phyloP scores from a whole-genome alignment of 257 asterid genomes.

The Handroanthus guayacan region DNA sequence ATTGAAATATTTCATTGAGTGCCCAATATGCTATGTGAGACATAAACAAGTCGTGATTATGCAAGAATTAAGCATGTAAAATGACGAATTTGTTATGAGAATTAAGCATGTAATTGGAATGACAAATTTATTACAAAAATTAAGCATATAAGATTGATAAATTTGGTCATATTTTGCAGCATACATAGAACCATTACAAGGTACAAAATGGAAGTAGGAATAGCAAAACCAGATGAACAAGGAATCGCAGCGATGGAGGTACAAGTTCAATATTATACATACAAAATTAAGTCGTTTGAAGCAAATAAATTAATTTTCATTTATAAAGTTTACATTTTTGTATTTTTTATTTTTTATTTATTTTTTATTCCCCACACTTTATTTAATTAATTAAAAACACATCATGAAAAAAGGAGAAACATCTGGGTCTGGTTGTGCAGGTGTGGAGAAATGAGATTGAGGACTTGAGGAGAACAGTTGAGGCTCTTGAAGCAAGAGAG shows the following conservation, averaged over 20 bases:
- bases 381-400: not conserved
- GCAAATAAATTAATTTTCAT: not conserved
- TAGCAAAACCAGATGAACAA: conserved; percentile 46
- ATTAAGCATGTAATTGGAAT: not conserved
- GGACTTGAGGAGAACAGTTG: conserved; percentile 51
- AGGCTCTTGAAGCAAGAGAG: conserved; percentile 59
- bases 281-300: too few relatives aligned
- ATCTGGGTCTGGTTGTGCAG: conserved; percentile 34
- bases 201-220: conserved; percentile 60
- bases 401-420: not conserved
- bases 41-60: too few relatives aligned
- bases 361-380: not conserved
- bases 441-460: conserved; percentile 62
- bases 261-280: not conserved
- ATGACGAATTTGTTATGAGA: too few relatives aligned
- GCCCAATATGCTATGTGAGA: too few relatives aligned
- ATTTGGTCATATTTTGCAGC: conserved; percentile 37
- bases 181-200: conserved; percentile 53
- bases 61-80: not conserved
- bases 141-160: not conserved
- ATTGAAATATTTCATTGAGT: too few relatives aligned
- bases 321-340: not conserved
- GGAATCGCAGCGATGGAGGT: conserved; percentile 56
- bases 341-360: not conserved
- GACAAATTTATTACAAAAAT: too few relatives aligned